phyloP scores from a whole-genome alignment of 192 early-diverging fungal species.

The Chytriomyces sp. region DNA sequence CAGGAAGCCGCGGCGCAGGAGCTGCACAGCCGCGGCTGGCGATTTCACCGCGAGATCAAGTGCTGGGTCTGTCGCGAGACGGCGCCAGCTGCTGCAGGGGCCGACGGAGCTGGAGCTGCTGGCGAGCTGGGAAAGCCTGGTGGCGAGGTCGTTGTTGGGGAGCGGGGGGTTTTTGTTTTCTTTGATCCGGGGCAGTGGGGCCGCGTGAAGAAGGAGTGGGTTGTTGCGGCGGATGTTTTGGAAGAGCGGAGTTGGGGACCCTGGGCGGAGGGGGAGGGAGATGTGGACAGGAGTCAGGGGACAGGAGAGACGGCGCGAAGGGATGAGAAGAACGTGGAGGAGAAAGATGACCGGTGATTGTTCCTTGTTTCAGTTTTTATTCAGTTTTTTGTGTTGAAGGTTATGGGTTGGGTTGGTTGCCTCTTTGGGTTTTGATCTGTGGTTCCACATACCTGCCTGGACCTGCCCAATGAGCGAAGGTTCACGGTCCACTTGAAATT shows the following conservation, averaged over 20 bases:
- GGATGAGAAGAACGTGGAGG: neutral
- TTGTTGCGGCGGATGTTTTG: conserved; percentile 83
- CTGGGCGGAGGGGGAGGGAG: neutral
- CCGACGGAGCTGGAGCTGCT: conserved; percentile 1
- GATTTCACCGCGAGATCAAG: conserved; percentile 92
- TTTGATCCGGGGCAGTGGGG: conserved; percentile 93
- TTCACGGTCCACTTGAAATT: too few species aligned
- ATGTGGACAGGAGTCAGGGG: neutral
- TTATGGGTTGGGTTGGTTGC: too few species aligned
- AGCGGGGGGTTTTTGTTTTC: conserved; percentile 86
- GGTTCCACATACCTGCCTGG: too few species aligned
- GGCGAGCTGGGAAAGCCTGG: too few species aligned
- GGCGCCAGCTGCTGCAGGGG: neutral
- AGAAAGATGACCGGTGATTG: neutral
- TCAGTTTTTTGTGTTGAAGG: too few species aligned
- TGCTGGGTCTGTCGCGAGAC: conserved; percentile 94
- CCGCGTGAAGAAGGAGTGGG: conserved; percentile 86
- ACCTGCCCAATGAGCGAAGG: too few species aligned
- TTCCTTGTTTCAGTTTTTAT: too few species aligned
- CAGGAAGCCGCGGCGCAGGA: conserved; percentile 95
- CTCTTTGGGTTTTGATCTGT: too few species aligned
- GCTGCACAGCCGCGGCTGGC: conserved; percentile 91
- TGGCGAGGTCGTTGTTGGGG: conserved; percentile 56
- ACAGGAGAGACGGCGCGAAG: neutral
- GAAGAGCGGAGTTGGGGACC: conserved; percentile 68